Conservation (phyloP, 768 basidiomycete genomes). For the Auricularia auricula-judae region DNA sequence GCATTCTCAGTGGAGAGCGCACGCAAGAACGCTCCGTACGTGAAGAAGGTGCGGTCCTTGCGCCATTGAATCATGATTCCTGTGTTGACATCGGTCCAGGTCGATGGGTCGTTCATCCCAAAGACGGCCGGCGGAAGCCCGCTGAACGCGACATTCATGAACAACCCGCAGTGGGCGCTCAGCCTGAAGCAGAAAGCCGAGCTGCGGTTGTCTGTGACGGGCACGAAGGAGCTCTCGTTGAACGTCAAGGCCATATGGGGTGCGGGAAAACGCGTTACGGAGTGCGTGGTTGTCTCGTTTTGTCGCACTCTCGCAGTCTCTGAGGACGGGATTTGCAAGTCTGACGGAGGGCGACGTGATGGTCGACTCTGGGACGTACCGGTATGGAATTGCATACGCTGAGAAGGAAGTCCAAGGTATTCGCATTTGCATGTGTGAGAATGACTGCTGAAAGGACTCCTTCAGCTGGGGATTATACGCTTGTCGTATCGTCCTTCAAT, state of each 20-base stretch:
- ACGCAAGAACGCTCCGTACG: conserved; percentile 15
- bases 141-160: conserved; percentile 69
- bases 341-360: conserved; percentile 52
- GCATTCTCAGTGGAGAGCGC: conserved; percentile 16
- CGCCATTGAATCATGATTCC: not conserved
- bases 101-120: conserved; percentile 49
- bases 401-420: conserved; percentile 44
- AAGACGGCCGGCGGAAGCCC: conserved; percentile 81
- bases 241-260: conserved; percentile 70
- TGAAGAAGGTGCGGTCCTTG: conserved; percentile 11
- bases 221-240: conserved; percentile 55
- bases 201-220: conserved; percentile 37
- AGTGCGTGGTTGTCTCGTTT: conserved; percentile 37
- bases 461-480: conserved; percentile 66
- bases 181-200: conserved; percentile 25
- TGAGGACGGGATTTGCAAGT: conserved; percentile 27
- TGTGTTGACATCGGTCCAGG: conserved; percentile 23
- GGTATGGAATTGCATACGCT: conserved; percentile 57
- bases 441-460: not conserved
- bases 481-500: conserved; percentile 81
- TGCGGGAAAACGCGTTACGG: conserved; percentile 57
- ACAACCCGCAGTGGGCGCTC: conserved; percentile 82
- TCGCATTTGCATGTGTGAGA: conserved; percentile 5
- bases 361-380: conserved; percentile 70
- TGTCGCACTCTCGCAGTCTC: no score